Evolutionary conservation across 495 filamentous ascomycete genomes (phyloP), one percentile per base, ranked within the genome.

Genomic region (Trichoderma gamsii): DNA sequence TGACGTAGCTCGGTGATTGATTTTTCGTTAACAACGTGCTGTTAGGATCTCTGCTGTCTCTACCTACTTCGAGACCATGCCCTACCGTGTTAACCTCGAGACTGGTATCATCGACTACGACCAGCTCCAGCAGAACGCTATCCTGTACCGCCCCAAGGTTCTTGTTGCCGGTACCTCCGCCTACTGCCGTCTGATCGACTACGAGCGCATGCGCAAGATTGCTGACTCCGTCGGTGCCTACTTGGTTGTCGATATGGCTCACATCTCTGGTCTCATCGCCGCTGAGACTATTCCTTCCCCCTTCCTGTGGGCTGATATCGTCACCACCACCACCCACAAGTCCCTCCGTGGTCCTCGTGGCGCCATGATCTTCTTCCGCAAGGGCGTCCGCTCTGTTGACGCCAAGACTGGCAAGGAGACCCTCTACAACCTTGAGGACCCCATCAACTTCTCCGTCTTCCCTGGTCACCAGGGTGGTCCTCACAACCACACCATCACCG

Each of bases 341-440:
- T 97, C 93, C 65, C 91, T 99, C 74, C 92, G 96, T 83, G 96
- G 96, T 66, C 96, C 96, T 67, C 90, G 96, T 80, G 96, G 96
- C 77, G 96, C 96, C 76, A 99, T 99, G 96, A 99, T 99, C 82
- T 99, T 99, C 87, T 99, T 92, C 88, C 91, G 96, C 75, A 96
- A 94, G 81, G 96, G 96, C 74, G 90, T 97, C 66, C 88, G 93
- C 73, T 90, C 87, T 76, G 87, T 87, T 61, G 92, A 98, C 76
- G 81, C 89, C 77, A 98, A 97, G 87, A 85, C 87, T 67, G 91
- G 92, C 72, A 95, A 97, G 84, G 88, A 97, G 79, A 87, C 86
- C 71, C 75, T 92, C 75, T 99, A 97, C 75, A 92, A 99, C 76
- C 88, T 99, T 46, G 96, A 98, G 84, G 83, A 85, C 67, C 92